A percentile compares a stretch with the other conserved stretches of the same genome.
These are phyloP conservation scores for Pinus albicaulis DNA, from an alignment of 75 land plant species.

Conservation along the genomic window DNA sequence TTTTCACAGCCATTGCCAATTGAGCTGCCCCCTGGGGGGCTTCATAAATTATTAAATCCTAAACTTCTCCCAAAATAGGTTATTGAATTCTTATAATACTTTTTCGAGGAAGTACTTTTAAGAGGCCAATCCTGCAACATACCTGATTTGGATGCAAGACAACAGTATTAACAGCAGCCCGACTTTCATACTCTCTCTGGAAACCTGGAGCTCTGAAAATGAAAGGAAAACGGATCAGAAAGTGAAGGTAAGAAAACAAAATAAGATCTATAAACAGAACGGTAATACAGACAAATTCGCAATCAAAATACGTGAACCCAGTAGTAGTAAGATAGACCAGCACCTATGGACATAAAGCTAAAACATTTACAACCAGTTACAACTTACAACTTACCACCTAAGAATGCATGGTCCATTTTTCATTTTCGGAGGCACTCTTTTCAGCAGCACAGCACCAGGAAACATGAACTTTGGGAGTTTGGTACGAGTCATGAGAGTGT, in stretches of 20 bases:
- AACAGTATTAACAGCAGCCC: conserved; percentile 98
- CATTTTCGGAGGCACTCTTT: not conserved
- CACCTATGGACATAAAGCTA: not conserved
- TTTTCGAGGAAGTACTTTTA: not conserved
- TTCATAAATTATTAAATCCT: too few relatives aligned
- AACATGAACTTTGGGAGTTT: too few relatives aligned
- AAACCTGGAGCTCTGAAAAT: conserved; percentile 82
- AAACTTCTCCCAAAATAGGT: not conserved
- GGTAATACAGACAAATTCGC: not conserved
- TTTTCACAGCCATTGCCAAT: not conserved
- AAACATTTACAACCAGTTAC: not conserved
- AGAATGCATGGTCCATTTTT: not conserved
- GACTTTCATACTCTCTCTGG: conserved; percentile 98
- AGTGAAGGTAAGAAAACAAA: not conserved
- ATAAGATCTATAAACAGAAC: not conserved
- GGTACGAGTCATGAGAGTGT: too few relatives aligned
- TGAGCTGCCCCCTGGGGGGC: too few relatives aligned
- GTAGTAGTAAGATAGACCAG: not conserved
- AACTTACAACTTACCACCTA: not conserved
- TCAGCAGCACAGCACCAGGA: not conserved
- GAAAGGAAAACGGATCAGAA: conserved; percentile 1
- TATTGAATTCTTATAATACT: not conserved
- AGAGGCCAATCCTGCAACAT: not conserved
- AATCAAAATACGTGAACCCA: too few relatives aligned
- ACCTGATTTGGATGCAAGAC: conserved; percentile 99